These are phyloP conservation scores for Ceratocystis eucalypticola DNA, from an alignment of 2,329 filamentous ascomycete species.

Conservation along the genomic window DNA sequence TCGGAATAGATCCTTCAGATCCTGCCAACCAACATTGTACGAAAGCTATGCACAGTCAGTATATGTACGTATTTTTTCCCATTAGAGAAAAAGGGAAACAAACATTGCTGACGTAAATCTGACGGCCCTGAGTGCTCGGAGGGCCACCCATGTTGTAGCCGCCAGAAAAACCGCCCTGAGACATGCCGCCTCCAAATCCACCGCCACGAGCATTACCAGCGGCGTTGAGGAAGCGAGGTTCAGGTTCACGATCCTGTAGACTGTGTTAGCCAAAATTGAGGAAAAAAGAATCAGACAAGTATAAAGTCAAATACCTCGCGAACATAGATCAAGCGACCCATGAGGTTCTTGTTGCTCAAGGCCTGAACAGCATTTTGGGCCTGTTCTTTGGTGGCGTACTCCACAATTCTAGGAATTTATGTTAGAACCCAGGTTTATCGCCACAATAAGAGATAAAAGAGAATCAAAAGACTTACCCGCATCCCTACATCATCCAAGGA, in stretches of 20 bases:
- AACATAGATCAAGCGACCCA: slow-evolving; percentile 97
- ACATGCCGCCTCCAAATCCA: slow-evolving; percentile 33
- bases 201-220: slow-evolving; percentile 40
- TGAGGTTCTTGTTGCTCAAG: slow-evolving; percentile 97
- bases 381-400: slow-evolving; percentile 99
- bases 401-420: slow-evolving; percentile 67
- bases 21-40: slow-evolving; percentile 96
- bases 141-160: slow-evolving; percentile 37
- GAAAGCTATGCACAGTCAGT: slow-evolving; percentile 54
- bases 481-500: slow-evolving; percentile 92
- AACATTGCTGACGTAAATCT: slow-evolving; percentile 98
- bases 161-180: slow-evolving; percentile 39
- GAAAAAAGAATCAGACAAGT: background rate
- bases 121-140: slow-evolving; percentile 50
- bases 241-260: slow-evolving; percentile 81
- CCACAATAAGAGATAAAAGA: background rate
- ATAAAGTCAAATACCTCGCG: slow-evolving; percentile 57
- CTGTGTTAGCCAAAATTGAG: background rate
- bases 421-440: slow-evolving; percentile 3
- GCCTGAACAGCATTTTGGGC: slow-evolving; percentile 93
- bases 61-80: slow-evolving; percentile 21
- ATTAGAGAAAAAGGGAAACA: slow-evolving; percentile 36
- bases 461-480: slow-evolving; percentile 61
- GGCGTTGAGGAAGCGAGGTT: slow-evolving; percentile 82
- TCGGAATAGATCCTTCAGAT: slow-evolving; percentile 95